These are phyloP conservation scores for Candida parachauliodes DNA, from an alignment of 805 yeast species.

Conservation along the genomic window DNA sequence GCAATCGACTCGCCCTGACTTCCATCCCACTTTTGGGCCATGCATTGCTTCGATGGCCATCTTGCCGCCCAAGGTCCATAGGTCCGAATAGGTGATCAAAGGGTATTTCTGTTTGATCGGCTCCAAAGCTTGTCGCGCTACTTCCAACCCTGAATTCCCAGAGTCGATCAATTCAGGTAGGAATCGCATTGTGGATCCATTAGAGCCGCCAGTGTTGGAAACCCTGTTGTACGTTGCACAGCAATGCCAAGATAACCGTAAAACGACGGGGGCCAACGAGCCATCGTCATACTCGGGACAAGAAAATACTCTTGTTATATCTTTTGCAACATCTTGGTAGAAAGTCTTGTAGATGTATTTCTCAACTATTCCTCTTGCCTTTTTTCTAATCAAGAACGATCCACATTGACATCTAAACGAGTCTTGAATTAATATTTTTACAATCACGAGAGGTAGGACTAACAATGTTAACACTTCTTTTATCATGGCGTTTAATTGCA, in stretches of 20 bases:
- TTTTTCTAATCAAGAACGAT: slow-evolving; percentile 1
- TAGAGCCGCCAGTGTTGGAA: slow-evolving; percentile 58
- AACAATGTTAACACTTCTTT: slow-evolving; percentile 1
- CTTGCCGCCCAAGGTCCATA: slow-evolving; percentile 72
- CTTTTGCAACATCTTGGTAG: slow-evolving; percentile 14
- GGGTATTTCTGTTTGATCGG: slow-evolving; percentile 56
- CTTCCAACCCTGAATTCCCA: slow-evolving; percentile 48
- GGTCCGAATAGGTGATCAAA: slow-evolving; percentile 60
- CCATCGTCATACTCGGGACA: slow-evolving; percentile 55
- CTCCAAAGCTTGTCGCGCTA: slow-evolving; percentile 54
- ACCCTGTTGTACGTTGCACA: slow-evolving; percentile 73
- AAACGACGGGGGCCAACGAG: slow-evolving; percentile 72
- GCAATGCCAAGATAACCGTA: slow-evolving; percentile 84
- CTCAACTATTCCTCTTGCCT: neutral
- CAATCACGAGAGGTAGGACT: neutral
- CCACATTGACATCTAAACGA: neutral
- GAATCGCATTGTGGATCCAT: slow-evolving; percentile 50
- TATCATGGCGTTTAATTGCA: slow-evolving; percentile 5
- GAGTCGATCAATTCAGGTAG: slow-evolving; percentile 52
- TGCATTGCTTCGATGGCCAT: slow-evolving; percentile 59
- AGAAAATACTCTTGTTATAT: slow-evolving; percentile 29
- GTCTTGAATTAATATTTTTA: neutral
- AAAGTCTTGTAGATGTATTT: slow-evolving; percentile 3
- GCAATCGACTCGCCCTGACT: slow-evolving; percentile 46
- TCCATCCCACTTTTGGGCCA: slow-evolving; percentile 62